A percentile compares a stretch with the other conserved stretches of the same genome.
Conservation (phyloP, 768 basidiomycete species). For the Russula ochroleuca region DNA sequence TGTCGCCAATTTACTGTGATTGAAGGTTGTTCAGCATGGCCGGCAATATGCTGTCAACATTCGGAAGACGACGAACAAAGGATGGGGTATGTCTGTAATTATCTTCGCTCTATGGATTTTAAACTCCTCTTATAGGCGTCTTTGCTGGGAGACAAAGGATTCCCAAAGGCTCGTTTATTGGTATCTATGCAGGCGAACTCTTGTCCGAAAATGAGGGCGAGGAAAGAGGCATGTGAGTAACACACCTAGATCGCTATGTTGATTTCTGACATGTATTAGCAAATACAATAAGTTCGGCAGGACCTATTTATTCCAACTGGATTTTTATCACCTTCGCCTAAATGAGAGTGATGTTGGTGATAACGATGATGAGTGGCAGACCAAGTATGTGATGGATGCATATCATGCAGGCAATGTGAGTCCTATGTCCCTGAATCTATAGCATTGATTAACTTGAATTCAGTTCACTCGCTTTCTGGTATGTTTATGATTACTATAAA, state of each 20-base stretch:
- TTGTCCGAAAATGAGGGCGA: constrained; percentile 66
- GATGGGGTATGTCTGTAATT: constrained; percentile 62
- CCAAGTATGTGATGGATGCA: constrained; percentile 70
- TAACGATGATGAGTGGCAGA: constrained; percentile 34
- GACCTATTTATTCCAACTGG: constrained; percentile 80
- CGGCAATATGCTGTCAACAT: constrained; percentile 60
- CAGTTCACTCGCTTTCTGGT: constrained; percentile 92
- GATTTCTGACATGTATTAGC: constrained; percentile 37
- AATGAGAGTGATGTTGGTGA: neutral
- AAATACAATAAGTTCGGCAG: constrained; percentile 69
- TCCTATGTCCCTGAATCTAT: constrained; percentile 20
- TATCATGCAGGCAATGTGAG: constrained; percentile 83
- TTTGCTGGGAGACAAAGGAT: constrained; percentile 65
- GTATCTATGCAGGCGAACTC: constrained; percentile 83
- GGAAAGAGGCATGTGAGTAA: constrained; percentile 58
- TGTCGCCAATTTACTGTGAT: neutral
- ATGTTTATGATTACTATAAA: constrained; percentile 32
- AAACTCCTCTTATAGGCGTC: constrained; percentile 48
- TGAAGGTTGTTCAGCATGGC: constrained; percentile 80
- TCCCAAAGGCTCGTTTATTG: constrained; percentile 64
- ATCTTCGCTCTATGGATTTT: neutral
- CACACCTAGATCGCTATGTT: neutral
- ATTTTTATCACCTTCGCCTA: constrained; percentile 61
- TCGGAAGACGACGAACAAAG: constrained; percentile 67
- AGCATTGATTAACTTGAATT: constrained; percentile 13